Conservation (phyloP, 1,284 basidiomycete genomes). For the Stygiomarasmius scandens region DNA sequence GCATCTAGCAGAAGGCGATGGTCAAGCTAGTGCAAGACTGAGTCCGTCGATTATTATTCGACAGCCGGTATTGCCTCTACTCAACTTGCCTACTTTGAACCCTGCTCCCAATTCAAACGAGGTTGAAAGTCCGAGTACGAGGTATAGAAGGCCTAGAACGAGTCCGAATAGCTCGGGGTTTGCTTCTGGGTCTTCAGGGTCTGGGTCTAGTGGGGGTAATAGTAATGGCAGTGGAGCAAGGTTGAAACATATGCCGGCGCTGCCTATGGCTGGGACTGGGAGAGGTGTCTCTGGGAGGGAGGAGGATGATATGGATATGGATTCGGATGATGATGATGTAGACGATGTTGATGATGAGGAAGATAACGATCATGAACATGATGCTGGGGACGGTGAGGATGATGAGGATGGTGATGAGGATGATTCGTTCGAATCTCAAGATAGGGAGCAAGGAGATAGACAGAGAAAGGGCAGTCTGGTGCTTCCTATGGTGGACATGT, state of each 20-base stretch:
- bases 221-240: slow-evolving; percentile 8
- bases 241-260: slow-evolving; percentile 39
- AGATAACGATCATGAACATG: slow-evolving; percentile 24
- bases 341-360: slow-evolving; percentile 39
- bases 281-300: slow-evolving; percentile 32
- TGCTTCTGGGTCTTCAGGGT: not conserved
- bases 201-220: not conserved
- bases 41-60: slow-evolving; percentile 54
- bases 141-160: not conserved
- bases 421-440: slow-evolving; percentile 2
- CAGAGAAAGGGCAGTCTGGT: not conserved
- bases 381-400: slow-evolving; percentile 16
- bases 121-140: not conserved
- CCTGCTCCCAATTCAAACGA: slow-evolving; percentile 18
- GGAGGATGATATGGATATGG: slow-evolving; percentile 27
- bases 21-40: slow-evolving; percentile 39
- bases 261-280: slow-evolving; percentile 48
- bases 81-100: slow-evolving; percentile 51
- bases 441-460: slow-evolving; percentile 14
- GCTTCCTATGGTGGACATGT: not conserved
- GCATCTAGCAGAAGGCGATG: slow-evolving; percentile 16
- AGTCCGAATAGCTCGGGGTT: slow-evolving; percentile 15
- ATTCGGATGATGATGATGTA: slow-evolving; percentile 19
- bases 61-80: slow-evolving; percentile 50
- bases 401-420: slow-evolving; percentile 17